Base-by-base conservation (phyloP, 192 early-diverging fungal species). In the Bifiguratus adelaidae region DNA sequence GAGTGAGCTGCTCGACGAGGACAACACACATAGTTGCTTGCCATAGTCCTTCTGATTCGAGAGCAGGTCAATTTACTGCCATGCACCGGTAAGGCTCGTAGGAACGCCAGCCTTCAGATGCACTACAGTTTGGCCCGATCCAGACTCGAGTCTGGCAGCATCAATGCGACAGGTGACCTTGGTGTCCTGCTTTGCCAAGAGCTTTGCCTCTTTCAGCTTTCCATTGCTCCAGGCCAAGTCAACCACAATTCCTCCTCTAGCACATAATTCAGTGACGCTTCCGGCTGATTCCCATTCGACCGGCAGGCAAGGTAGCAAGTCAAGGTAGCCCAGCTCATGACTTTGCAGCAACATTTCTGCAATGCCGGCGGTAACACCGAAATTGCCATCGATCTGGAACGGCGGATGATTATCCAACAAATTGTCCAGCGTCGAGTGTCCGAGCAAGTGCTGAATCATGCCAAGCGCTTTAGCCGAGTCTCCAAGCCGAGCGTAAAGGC, bases 301-400 rank as follows among this genome's bases (percentile, higher is more conserved):
- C 2, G 1, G 11, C 6, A 24, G 40, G 6, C 21, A 3, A 15
- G 40, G 21, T 20, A 24, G 40, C 13, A 41, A 20, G 25, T 24
- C 21, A 3, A 7, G 4, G 9, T 24, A 24, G 25, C 21, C 40
- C 6, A 24, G 9, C 16, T 41, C 40, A 20, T 41, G 40, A 20
- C 21, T 24, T 21, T 41, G 40, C 11, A 41, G 7, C 7, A 41
- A 41, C 1, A 41, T 7, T 41, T 41, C 40, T 0, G 25, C 8
- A 24, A 41, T 41, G 16, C 40, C 40, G 3, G 40, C 40, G 7
- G 40, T 24, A 24, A 20, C 40, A 9, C 40, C 40, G 40, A 41
- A 41, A 20, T 41, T 41, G 25, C 40, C 40, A 20, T 41, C 40
- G 16, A 41, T 41, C 40, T 41, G 40, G 40, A 41, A 41, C 18